phyloP scores from a whole-genome alignment of 495 filamentous ascomycete species.

The Tuber microsphaerosporum region DNA sequence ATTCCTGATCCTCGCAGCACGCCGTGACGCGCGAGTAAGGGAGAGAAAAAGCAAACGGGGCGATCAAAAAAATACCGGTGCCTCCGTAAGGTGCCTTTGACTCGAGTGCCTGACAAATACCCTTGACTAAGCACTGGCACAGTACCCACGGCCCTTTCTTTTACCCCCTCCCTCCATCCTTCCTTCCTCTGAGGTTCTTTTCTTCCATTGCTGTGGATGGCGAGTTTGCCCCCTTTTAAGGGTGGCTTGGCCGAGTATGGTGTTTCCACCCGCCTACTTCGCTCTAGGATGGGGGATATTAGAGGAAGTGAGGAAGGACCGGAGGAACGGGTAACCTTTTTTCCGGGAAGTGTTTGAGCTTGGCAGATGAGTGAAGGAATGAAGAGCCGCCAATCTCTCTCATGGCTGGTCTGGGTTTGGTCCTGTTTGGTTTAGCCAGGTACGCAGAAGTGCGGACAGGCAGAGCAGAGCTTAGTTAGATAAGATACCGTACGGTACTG shows the following conservation, averaged over 20 bases:
- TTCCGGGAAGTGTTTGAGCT: background rate
- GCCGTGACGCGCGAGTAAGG: too few species aligned
- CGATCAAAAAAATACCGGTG: background rate
- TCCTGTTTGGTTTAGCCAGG: background rate
- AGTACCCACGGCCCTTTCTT: background rate
- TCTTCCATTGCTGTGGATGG: background rate
- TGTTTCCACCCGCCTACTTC: background rate
- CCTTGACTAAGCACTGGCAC: background rate
- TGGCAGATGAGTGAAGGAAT: background rate
- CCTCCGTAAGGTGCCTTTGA: too few species aligned
- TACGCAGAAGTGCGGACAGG: background rate
- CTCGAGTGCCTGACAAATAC: background rate
- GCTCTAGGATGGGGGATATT: background rate
- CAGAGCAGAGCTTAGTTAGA: background rate
- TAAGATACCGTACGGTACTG: background rate
- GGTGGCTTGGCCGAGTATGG: background rate
- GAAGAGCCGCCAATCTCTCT: background rate
- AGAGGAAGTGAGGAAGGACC: background rate
- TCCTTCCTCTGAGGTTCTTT: background rate
- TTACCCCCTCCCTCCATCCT: background rate
- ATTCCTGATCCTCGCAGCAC: too few species aligned
- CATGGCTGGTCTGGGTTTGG: background rate
- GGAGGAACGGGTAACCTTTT: background rate
- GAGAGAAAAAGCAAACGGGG: too few species aligned
- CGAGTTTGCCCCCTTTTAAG: background rate